Evolutionary conservation across 176 grass and related monocot genomes (phyloP).

Genomic region (Sorghum bicolor): DNA sequence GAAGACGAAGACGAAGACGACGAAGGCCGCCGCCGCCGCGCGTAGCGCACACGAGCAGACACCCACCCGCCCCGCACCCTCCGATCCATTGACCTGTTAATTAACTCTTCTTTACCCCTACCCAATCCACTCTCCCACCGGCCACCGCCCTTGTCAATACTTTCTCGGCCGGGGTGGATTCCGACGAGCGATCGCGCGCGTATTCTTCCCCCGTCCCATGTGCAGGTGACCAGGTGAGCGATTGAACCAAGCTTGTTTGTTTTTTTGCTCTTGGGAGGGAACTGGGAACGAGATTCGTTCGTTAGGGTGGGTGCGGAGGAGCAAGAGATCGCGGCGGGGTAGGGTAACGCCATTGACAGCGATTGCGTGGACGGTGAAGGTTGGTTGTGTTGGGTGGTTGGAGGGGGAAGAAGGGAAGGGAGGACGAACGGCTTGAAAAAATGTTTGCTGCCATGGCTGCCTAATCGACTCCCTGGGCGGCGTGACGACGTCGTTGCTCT

Average conservation of each 20-base stretch:
- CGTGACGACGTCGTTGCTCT: neutral
- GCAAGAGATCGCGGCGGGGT: neutral
- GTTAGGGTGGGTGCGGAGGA: slow-evolving; percentile 11
- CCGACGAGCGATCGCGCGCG: neutral
- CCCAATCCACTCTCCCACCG: neutral
- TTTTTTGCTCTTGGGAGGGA: neutral
- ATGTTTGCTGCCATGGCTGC: neutral
- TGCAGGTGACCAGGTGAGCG: neutral
- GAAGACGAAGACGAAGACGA: neutral
- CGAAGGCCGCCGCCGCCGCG: neutral
- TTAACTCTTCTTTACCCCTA: neutral
- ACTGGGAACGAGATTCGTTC: slow-evolving; percentile 14
- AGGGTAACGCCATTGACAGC: slow-evolving; percentile 11
- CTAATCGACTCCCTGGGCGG: neutral
- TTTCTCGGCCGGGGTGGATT: neutral
- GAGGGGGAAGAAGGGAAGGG: neutral
- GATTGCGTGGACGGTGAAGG: slow-evolving; percentile 14
- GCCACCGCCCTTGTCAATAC: neutral
- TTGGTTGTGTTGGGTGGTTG: neutral
- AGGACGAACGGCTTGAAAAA: neutral
- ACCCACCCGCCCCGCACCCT: neutral
- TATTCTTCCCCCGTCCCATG: neutral
- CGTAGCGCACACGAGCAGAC: neutral
- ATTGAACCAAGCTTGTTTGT: neutral
- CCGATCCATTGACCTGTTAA: neutral